Evolutionary conservation across 257 asterid species (phyloP).

Genomic region (Hygrophila difformis): DNA sequence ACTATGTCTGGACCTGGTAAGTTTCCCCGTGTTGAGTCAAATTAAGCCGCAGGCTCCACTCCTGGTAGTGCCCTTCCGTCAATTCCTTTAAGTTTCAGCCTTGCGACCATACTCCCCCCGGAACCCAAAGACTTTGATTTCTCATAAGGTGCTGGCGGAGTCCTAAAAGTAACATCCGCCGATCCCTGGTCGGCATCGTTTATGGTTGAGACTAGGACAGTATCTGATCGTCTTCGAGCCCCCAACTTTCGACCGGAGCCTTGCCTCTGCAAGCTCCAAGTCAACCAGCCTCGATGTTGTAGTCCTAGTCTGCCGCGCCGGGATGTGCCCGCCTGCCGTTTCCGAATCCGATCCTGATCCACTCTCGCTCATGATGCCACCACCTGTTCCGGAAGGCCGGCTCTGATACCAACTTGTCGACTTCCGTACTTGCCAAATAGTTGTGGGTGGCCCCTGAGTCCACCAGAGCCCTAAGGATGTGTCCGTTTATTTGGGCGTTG

Average conservation of each 20-base stretch:
- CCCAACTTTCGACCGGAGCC: constrained; percentile 16
- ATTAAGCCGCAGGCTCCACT: constrained; percentile 20
- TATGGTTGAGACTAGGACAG: constrained; percentile 17
- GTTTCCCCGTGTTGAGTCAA: constrained; percentile 15
- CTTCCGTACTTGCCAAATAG: too few species aligned
- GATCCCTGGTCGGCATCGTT: constrained; percentile 19
- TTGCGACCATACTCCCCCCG: constrained; percentile 53
- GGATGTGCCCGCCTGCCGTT: too few species aligned
- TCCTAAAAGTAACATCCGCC: constrained; percentile 22
- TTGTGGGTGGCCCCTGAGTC: too few species aligned
- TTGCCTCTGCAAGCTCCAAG: too few species aligned
- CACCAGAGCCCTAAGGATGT: too few species aligned
- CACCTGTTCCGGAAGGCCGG: too few species aligned
- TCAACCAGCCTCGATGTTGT: too few species aligned
- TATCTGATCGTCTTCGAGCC: constrained; percentile 17
- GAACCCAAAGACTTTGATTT: constrained; percentile 49
- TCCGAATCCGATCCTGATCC: too few species aligned
- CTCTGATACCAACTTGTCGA: too few species aligned
- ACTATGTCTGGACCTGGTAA: not conserved
- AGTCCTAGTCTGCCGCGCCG: too few species aligned
- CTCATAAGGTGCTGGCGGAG: constrained; percentile 39
- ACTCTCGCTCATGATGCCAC: too few species aligned
- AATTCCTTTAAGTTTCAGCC: constrained; percentile 38
- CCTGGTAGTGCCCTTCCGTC: constrained; percentile 29
- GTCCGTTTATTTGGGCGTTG: too few species aligned